Base-by-base conservation (phyloP, 306 rosid species). In the Prunus salicina region DNA sequence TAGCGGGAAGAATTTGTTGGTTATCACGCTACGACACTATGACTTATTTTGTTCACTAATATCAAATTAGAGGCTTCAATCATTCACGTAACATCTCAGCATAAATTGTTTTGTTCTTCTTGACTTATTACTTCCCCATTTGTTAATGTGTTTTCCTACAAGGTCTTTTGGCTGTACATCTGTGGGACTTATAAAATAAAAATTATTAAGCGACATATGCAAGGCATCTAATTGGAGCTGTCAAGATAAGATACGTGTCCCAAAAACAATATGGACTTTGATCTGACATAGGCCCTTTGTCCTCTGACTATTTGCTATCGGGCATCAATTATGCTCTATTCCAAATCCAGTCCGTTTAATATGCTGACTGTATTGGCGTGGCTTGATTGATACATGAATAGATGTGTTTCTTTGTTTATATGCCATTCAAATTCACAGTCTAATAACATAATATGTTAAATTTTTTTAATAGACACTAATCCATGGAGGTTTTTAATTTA, bases 211-310 rank as follows among this genome's bases (percentile, higher is more conserved):
- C 83, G 64, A 58, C 69, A 70, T 78, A 67, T 64, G 84, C 81
- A 41, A 19, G 43, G 64, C 30, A 69, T 73, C 61, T 47, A 75
- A 30, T 76, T 78, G 77, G 77, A 67, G 82, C 47, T 61, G 78
- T 62, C 71, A 82, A 74, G 87, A 89, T 81, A 84, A 80, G 89
- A 78, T 82, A 32, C 66, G 15, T 51, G 47, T 18, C 47, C 71
- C 30, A 22, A 53, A 28, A 45, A 24, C 51, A 63, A 70, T 67
- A 58, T 75, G 62, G 71, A 38, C 34, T 80, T 24, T 69, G 74
- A 55, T 71, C 66, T 66, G 51, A 27, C 52, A 9, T 70, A 49
- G 55, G 45, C 3, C 57, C 56, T 16, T 22, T 50, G 62, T 22
- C 25, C 32, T 45, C 34, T 47, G 32, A 45, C 34, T 9, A 18